A percentile compares a stretch with the other conserved stretches of the same genome.
Conservation (phyloP, 2,329 filamentous ascomycete species). For the Fusarium sp. region DNA sequence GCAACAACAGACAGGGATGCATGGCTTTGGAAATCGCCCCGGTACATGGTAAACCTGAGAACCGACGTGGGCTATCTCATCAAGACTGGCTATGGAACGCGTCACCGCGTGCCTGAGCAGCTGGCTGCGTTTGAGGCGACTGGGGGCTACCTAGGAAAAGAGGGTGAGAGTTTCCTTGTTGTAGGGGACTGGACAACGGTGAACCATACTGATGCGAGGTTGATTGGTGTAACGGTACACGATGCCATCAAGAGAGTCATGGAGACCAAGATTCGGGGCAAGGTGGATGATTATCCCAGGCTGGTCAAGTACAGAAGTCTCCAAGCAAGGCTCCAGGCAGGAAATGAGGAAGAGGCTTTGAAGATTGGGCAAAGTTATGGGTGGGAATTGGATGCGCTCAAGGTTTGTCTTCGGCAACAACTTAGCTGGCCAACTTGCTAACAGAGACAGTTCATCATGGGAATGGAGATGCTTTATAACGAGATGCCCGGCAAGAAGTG, state of each 20-base stretch:
- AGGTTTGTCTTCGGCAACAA: conserved; percentile 55
- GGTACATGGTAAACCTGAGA: conserved; percentile 61
- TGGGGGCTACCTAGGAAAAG: conserved; percentile 54
- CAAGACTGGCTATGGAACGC: conserved; percentile 71
- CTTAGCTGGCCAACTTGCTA: conserved; percentile 12
- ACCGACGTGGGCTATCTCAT: conserved; percentile 67
- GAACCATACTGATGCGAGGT: conserved; percentile 51
- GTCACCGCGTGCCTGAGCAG: conserved; percentile 63
- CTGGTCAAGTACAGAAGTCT: conserved; percentile 60
- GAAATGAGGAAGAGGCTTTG: conserved; percentile 57
- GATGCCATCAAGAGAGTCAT: conserved; percentile 60
- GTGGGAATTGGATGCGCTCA: conserved; percentile 67
- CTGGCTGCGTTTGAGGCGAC: conserved; percentile 59
- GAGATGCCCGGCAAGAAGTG: conserved; percentile 69
- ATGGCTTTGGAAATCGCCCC: conserved; percentile 58
- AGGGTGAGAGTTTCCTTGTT: conserved; percentile 62
- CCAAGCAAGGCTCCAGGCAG: conserved; percentile 56
- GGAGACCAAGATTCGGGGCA: conserved; percentile 51
- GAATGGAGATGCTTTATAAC: conserved; percentile 67
- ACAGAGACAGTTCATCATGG: conserved; percentile 66
- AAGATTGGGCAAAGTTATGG: conserved; percentile 59
- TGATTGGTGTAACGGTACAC: conserved; percentile 56
- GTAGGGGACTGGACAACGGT: conserved; percentile 66
- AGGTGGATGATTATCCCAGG: conserved; percentile 52
- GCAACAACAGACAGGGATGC: conserved; percentile 55